These are phyloP conservation scores for Hemisphaericaspora lyxosophila DNA, from an alignment of 1,139 yeast species.

Conservation along the genomic window DNA sequence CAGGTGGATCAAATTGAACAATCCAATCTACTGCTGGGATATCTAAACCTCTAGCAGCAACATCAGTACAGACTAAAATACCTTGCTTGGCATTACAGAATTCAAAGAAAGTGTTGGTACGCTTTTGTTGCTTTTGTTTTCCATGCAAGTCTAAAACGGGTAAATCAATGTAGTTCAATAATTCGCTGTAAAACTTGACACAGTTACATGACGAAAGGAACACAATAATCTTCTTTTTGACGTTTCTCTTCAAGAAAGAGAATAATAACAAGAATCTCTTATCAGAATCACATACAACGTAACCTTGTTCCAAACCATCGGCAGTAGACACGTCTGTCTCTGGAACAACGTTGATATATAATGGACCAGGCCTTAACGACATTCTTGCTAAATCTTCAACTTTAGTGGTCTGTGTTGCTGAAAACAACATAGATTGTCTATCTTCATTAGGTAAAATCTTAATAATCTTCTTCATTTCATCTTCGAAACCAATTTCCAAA, in stretches of 20 bases:
- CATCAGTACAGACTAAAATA: constrained; percentile 90
- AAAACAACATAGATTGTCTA: constrained; percentile 94
- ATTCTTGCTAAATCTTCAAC: constrained; percentile 98
- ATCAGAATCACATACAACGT: constrained; percentile 96
- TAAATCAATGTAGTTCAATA: constrained; percentile 89
- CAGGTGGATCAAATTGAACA: constrained; percentile 96
- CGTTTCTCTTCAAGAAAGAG: constrained; percentile 88
- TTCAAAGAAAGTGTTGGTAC: constrained; percentile 96
- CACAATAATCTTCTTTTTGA: constrained; percentile 88
- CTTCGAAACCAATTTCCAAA: constrained; percentile 95
- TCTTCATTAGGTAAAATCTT: constrained; percentile 90
- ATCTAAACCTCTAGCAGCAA: constrained; percentile 97
- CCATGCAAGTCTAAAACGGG: constrained; percentile 97
- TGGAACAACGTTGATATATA: constrained; percentile 90
- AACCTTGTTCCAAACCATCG: constrained; percentile 96
- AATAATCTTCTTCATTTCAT: constrained; percentile 96
- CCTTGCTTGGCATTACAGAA: constrained; percentile 97
- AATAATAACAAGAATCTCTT: constrained; percentile 86
- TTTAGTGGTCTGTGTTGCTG: constrained; percentile 98
- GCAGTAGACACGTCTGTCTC: constrained; percentile 85
- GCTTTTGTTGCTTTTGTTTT: constrained; percentile 95
- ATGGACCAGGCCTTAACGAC: constrained; percentile 91
- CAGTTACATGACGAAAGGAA: constrained; percentile 95
- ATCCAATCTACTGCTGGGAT: constrained; percentile 98
- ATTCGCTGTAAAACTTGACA: constrained; percentile 93